phyloP scores from a whole-genome alignment of 2,329 filamentous ascomycete genomes.

The Meredithiella fracta region DNA sequence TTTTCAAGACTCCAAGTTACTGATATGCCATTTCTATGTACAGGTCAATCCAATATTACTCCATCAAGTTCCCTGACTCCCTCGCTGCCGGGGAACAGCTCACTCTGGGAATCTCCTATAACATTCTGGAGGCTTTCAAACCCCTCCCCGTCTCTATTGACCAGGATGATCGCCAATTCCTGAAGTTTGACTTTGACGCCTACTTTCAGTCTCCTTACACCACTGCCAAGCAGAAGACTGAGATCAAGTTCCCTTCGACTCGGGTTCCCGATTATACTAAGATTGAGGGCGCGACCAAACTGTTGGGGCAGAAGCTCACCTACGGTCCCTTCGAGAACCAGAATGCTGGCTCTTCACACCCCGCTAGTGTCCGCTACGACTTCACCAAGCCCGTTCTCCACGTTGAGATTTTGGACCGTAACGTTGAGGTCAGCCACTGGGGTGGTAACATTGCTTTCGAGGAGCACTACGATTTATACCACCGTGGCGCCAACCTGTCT shows the following conservation, averaged over 20 bases:
- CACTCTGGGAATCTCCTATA: conserved; percentile 77
- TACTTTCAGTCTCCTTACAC: conserved; percentile 71
- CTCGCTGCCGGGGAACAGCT: conserved; percentile 62
- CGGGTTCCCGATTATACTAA: conserved; percentile 76
- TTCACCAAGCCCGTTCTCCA: conserved; percentile 85
- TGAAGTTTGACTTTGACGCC: conserved; percentile 70
- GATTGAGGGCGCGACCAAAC: conserved; percentile 55
- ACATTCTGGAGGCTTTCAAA: conserved; percentile 57
- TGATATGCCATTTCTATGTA: background rate
- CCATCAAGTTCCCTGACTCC: conserved; percentile 59
- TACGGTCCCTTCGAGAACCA: conserved; percentile 81
- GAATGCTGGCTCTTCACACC: conserved; percentile 57
- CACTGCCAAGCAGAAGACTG: conserved; percentile 89
- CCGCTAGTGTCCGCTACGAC: conserved; percentile 73
- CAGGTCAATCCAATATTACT: conserved; percentile 67
- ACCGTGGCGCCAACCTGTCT: conserved; percentile 66
- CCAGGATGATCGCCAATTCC: conserved; percentile 77
- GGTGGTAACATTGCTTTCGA: conserved; percentile 91
- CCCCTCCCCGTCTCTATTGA: conserved; percentile 68
- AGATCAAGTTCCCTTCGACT: conserved; percentile 68
- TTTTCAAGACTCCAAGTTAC: background rate
- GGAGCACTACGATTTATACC: conserved; percentile 76
- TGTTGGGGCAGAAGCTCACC: conserved; percentile 68
- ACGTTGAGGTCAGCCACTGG: conserved; percentile 95
- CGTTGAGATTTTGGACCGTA: conserved; percentile 63